phyloP scores from a whole-genome alignment of 192 early-diverging fungal genomes.

The Umbelopsis vinacea region DNA sequence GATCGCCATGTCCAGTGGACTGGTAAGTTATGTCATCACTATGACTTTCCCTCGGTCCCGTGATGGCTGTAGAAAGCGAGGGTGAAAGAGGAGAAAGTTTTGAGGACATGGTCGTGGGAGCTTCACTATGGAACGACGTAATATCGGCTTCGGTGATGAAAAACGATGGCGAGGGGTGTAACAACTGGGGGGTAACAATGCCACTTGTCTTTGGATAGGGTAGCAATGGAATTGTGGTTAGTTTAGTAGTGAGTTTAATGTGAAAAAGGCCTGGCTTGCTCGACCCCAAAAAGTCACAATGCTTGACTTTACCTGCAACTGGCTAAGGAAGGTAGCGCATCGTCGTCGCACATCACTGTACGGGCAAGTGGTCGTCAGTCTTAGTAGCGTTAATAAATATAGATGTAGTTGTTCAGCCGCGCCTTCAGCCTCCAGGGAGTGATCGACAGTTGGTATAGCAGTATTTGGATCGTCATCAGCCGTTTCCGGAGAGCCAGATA shows the following conservation, averaged over 20 bases:
- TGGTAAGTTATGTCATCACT: constrained; percentile 11
- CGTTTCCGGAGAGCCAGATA: neutral
- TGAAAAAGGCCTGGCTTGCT: no score
- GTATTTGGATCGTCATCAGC: neutral
- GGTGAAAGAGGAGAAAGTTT: constrained; percentile 17
- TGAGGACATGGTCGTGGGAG: neutral
- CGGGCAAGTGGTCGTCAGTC: constrained; percentile 52
- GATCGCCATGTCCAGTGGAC: neutral
- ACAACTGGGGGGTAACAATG: neutral
- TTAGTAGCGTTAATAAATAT: constrained; percentile 52
- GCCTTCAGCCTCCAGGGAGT: constrained; percentile 16
- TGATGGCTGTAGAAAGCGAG: neutral
- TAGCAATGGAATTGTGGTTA: neutral
- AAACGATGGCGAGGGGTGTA: neutral
- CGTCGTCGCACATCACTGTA: constrained; percentile 55
- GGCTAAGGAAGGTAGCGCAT: constrained; percentile 43
- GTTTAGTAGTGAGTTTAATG: neutral
- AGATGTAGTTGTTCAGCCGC: constrained; percentile 43
- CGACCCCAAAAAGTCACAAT: neutral
- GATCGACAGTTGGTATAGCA: neutral
- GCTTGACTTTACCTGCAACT: constrained; percentile 37
- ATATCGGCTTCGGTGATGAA: constrained; percentile 15
- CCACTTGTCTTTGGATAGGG: neutral
- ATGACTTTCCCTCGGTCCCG: constrained; percentile 1
- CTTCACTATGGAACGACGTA: neutral